Percentiles rank a stretch among this genome's conserved stretches.
These are phyloP conservation scores for Durio zibethinus DNA, from an alignment of 345 rosid genomes.

Conservation along the genomic window DNA sequence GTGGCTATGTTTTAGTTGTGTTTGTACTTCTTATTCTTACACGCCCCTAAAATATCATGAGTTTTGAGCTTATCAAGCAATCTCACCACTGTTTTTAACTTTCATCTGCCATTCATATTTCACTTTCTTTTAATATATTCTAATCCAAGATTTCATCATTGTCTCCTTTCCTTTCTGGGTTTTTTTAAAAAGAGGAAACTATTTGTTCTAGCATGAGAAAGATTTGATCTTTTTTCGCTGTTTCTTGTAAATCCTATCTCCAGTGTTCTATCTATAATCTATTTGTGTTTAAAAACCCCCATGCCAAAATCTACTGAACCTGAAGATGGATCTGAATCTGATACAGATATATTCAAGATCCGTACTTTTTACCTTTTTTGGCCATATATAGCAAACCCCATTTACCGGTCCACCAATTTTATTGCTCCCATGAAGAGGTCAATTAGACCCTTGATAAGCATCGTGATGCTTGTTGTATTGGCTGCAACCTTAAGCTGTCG, in stretches of 20 bases:
- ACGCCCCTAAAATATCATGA: not conserved
- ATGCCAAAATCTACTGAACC: slow-evolving; percentile 12
- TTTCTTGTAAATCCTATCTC: not conserved
- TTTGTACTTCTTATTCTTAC: not conserved
- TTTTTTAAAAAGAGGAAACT: not conserved
- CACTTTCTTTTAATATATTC: not conserved
- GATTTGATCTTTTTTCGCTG: not conserved
- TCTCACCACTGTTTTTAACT: not conserved
- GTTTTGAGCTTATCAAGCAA: not conserved
- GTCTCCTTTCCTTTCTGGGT: not conserved
- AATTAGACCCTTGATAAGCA: slow-evolving; percentile 55
- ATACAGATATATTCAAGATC: slow-evolving; percentile 14
- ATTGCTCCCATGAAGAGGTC: slow-evolving; percentile 61
- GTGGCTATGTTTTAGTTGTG: not conserved
- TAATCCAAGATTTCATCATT: slow-evolving; percentile 1
- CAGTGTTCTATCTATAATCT: not conserved
- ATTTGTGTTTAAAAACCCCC: not conserved
- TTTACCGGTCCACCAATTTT: slow-evolving; percentile 7
- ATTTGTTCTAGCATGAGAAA: not conserved
- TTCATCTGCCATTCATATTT: not conserved
- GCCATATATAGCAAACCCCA: slow-evolving; percentile 20
- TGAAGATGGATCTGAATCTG: slow-evolving; percentile 35
- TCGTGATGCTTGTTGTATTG: slow-evolving; percentile 51
- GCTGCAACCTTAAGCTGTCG: slow-evolving; percentile 54
- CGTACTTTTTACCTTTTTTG: slow-evolving; percentile 14